Conservation (phyloP, 73 alveolate genomes). For the Blepharisma stoltei region DNA sequence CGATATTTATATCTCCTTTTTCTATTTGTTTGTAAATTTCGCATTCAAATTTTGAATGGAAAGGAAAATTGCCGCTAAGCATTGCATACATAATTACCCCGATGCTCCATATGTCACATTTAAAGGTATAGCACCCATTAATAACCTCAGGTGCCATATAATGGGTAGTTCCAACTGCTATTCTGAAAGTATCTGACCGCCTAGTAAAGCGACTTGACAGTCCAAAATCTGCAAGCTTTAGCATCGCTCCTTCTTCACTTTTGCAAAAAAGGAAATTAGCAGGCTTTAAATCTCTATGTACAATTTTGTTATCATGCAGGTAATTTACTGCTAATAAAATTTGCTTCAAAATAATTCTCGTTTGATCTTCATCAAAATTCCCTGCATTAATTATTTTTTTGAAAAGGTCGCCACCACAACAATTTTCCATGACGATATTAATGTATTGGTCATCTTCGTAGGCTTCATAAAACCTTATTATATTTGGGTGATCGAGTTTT, state of each 20-base stretch:
- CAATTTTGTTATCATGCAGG: constrained; percentile 31
- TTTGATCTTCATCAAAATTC: constrained; percentile 28
- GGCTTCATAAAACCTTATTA: constrained; percentile 39
- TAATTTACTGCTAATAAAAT: constrained; percentile 33
- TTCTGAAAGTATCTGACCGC: too few relatives aligned
- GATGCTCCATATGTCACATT: constrained; percentile 77
- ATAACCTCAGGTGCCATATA: constrained; percentile 81
- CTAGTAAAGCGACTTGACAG: too few relatives aligned
- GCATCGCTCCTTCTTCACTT: constrained; percentile 7
- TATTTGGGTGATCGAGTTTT: constrained; percentile 35
- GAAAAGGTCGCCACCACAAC: constrained; percentile 47
- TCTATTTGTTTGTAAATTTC: constrained; percentile 37
- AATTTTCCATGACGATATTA: constrained; percentile 35
- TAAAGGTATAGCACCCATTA: constrained; percentile 55
- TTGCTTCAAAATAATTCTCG: constrained; percentile 32
- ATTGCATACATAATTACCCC: constrained; percentile 73
- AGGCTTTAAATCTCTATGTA: constrained; percentile 40
- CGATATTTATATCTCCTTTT: constrained; percentile 30
- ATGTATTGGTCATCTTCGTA: constrained; percentile 35
- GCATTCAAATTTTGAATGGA: constrained; percentile 51
- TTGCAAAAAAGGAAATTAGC: constrained; percentile 32
- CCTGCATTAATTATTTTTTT: constrained; percentile 35
- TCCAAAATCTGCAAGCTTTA: too few relatives aligned
- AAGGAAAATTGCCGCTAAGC: constrained; percentile 75
- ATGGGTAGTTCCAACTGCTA: constrained; percentile 57